Base-by-base conservation (phyloP, 257 asterid genomes). In the Lavandula angustifolia region DNA sequence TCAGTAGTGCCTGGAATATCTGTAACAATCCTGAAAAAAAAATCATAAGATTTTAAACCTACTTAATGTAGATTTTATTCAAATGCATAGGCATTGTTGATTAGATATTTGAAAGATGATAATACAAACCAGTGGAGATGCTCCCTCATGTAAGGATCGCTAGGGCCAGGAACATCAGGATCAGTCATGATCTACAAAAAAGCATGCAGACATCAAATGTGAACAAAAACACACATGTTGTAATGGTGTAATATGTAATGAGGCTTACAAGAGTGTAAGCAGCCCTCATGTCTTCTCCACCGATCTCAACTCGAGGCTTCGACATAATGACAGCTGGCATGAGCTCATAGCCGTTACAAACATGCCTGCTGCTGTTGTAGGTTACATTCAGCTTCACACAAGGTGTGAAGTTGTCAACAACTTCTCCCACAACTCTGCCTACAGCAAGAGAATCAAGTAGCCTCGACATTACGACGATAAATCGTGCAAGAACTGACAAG, bases 81-180 rank as follows among this genome's bases (percentile, higher is more conserved):
- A 22, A 22, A 22, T 22, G 27, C 27, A 22, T 22, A 22, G 27
- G 37, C 48, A 9, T 33, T 46, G 5, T 14, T 9, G 1, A 29
- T 62, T 35, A 53, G 5, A 44, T 2, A 7, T 16, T 9, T 38
- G 6, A 14, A 9, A 22, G 27, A 18, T 52, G 44, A 58, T 27
- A 13, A 34, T 0, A 3, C 10, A 37, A 77, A 90, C 97, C 97
- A 90, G 75, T 90, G 96, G 42, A 90, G 88, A 73, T 90, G 95
- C 73, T 90, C 97, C 78, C 96, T 87, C 68, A 90, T 46, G 76
- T 84, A 78, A 8, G 97, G 96, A 82, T 90, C 97, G 68, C 96
- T 87, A 4, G 97, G 96, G 66, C 96, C 81, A 11, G 96, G 97
- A 69, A 79, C 94, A 82, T 90, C 96, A 2, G 97, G 97, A 80